Conservation (phyloP, 2,329 filamentous ascomycete genomes). For the Penicillium sp. region DNA sequence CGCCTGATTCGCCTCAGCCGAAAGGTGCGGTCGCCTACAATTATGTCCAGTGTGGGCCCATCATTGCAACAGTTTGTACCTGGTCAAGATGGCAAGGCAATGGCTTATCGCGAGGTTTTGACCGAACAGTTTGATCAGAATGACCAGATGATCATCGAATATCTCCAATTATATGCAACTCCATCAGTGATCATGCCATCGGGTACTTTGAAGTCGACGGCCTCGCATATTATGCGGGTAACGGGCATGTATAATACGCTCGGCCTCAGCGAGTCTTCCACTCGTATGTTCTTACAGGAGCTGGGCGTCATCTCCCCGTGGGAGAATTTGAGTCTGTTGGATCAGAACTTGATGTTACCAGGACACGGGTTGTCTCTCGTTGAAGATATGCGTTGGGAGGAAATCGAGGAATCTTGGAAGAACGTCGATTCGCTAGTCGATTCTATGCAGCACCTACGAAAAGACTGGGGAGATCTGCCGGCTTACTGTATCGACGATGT, state of each 20-base stretch:
- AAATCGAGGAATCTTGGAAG: slow-evolving; percentile 31
- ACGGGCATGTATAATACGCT: slow-evolving; percentile 55
- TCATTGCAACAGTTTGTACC: slow-evolving; percentile 32
- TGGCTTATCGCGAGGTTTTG: slow-evolving; percentile 32
- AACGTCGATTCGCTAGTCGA: slow-evolving; percentile 44
- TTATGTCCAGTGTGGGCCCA: slow-evolving; percentile 43
- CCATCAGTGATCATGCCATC: slow-evolving; percentile 41
- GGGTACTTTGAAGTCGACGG: slow-evolving; percentile 49
- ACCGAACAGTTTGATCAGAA: slow-evolving; percentile 47
- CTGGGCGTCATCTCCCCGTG: slow-evolving; percentile 61
- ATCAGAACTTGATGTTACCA: slow-evolving; percentile 55
- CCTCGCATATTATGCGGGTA: slow-evolving; percentile 56
- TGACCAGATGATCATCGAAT: slow-evolving; percentile 57
- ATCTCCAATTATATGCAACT: slow-evolving; percentile 53
- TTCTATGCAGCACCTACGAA: slow-evolving; percentile 56
- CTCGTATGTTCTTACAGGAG: slow-evolving; percentile 59
- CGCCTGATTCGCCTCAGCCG: slow-evolving; percentile 44
- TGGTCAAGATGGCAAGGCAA: slow-evolving; percentile 27
- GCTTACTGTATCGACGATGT: slow-evolving; percentile 61
- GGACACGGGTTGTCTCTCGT: slow-evolving; percentile 35
- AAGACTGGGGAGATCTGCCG: slow-evolving; percentile 57
- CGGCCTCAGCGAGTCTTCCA: slow-evolving; percentile 38
- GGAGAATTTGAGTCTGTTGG: slow-evolving; percentile 54
- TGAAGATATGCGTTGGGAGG: slow-evolving; percentile 32
- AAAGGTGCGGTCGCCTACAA: slow-evolving; percentile 43